phyloP scores from a whole-genome alignment of 2,329 filamentous ascomycete genomes.

The Blastomyces emzantsi region DNA sequence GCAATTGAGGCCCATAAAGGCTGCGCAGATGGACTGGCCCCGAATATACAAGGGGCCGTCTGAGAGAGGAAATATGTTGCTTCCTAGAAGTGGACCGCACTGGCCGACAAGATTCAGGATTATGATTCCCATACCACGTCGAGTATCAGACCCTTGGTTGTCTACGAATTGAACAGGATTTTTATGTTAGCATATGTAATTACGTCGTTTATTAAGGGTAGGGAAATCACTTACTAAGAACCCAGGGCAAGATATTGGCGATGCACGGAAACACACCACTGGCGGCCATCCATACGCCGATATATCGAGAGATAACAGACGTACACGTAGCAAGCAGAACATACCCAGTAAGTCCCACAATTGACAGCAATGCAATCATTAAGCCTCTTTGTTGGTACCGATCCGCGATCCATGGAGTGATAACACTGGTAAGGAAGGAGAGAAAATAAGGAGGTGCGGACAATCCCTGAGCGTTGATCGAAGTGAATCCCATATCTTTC shows the following conservation, averaged over 20 bases:
- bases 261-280: conserved; percentile 59
- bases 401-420: conserved; percentile 57
- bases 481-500: conserved; percentile 57
- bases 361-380: conserved; percentile 48
- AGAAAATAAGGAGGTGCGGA: conserved; percentile 63
- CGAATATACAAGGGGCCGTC: conserved; percentile 43
- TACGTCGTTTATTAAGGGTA: neutral
- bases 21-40: conserved; percentile 53
- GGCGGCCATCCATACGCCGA: conserved; percentile 47
- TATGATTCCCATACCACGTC: conserved; percentile 56
- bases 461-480: conserved; percentile 60
- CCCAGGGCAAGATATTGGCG: conserved; percentile 62
- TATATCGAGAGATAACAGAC: conserved; percentile 43
- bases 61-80: conserved; percentile 50
- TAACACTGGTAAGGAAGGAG: conserved; percentile 54
- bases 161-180: conserved; percentile 31
- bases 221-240: conserved; percentile 39
- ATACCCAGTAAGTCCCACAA: conserved; percentile 54
- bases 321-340: conserved; percentile 52
- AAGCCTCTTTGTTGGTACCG: conserved; percentile 54
- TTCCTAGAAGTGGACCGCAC: conserved; percentile 54
- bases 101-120: conserved; percentile 61
- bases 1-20: conserved; percentile 53
- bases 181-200: neutral
- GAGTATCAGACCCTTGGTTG: conserved; percentile 60